Percentiles rank a stretch among this genome's conserved stretches.
Conservation (phyloP, 2,329 filamentous ascomycete genomes). For the Orbilia brochopaga region DNA sequence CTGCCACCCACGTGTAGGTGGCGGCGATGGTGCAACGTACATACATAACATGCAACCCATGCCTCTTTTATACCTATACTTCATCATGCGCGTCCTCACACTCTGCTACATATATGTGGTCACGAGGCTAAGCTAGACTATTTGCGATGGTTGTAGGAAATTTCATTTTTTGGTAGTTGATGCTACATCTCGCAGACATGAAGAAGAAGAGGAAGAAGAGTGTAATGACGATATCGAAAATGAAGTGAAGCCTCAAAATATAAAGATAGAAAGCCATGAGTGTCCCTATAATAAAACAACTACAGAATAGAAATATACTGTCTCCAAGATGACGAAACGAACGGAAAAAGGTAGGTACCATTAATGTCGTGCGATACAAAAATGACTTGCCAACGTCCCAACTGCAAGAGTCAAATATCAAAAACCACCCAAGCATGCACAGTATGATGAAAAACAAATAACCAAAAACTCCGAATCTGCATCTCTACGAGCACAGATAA, state of each 20-base stretch:
- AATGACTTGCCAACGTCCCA: neutral
- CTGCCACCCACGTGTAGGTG: too few relatives aligned
- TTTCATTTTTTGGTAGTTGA: too few relatives aligned
- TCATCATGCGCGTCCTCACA: too few relatives aligned
- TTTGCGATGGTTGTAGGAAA: too few relatives aligned
- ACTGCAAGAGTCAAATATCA: conserved; percentile 8
- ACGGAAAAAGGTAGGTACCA: conserved; percentile 4
- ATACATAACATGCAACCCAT: conserved; percentile 8
- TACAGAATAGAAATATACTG: conserved; percentile 27
- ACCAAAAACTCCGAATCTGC: conserved; percentile 18
- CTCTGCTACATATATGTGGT: too few relatives aligned
- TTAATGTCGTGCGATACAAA: conserved; percentile 5
- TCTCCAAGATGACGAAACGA: conserved; percentile 2
- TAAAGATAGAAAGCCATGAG: conserved; percentile 32
- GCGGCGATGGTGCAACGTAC: conserved; percentile 1
- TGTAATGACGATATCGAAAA: conserved; percentile 12
- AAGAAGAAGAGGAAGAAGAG: too few relatives aligned
- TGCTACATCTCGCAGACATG: too few relatives aligned
- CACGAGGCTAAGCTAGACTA: too few relatives aligned
- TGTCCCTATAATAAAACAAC: conserved; percentile 49
- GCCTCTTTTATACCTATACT: too few relatives aligned
- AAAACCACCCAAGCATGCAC: conserved; percentile 12
- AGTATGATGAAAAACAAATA: conserved; percentile 13
- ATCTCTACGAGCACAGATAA: conserved; percentile 24
- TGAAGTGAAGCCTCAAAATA: too few relatives aligned